Evolutionary conservation across 306 rosid genomes (phyloP).

Genomic region (Lotus japonicus): DNA sequence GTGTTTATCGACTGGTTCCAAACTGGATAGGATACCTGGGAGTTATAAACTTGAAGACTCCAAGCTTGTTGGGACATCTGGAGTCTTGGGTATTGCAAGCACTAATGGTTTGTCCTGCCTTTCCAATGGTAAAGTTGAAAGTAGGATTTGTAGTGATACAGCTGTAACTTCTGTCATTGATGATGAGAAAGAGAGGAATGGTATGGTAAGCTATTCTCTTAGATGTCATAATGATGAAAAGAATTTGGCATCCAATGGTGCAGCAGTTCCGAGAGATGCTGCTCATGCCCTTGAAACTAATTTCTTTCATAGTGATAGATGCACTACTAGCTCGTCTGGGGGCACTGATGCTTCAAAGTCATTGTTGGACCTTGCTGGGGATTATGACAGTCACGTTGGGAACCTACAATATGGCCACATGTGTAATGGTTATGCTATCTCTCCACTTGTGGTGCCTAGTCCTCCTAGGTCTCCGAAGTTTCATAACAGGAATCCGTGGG

Average conservation of each 20-base stretch:
- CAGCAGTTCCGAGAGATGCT: conserved; percentile 23
- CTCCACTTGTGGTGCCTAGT: conserved; percentile 39
- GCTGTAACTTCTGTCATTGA: conserved; percentile 21
- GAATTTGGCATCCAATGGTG: conserved; percentile 22
- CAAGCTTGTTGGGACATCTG: conserved; percentile 17
- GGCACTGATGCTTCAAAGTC: conserved; percentile 35
- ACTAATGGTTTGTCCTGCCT: conserved; percentile 23
- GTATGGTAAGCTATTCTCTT: conserved; percentile 18
- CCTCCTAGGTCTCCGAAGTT: conserved; percentile 51
- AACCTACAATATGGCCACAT: conserved; percentile 50
- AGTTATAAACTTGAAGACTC: conserved; percentile 20
- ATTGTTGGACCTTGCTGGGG: conserved; percentile 69
- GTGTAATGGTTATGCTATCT: conserved; percentile 41
- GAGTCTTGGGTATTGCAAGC: conserved; percentile 18
- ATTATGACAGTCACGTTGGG: conserved; percentile 51
- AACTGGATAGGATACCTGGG: conserved; percentile 22
- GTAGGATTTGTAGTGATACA: conserved; percentile 9
- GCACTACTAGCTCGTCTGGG: conserved; percentile 19
- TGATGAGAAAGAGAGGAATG: conserved; percentile 32
- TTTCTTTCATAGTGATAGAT: conserved; percentile 25
- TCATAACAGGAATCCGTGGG: conserved; percentile 51
- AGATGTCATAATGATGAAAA: conserved; percentile 25
- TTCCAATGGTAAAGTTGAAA: conserved; percentile 34
- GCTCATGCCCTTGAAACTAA: conserved; percentile 21
- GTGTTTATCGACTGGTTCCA: conserved; percentile 18